These are phyloP conservation scores for Botryotinia narcissicola DNA, from an alignment of 2,329 filamentous ascomycete species.

Conservation along the genomic window DNA sequence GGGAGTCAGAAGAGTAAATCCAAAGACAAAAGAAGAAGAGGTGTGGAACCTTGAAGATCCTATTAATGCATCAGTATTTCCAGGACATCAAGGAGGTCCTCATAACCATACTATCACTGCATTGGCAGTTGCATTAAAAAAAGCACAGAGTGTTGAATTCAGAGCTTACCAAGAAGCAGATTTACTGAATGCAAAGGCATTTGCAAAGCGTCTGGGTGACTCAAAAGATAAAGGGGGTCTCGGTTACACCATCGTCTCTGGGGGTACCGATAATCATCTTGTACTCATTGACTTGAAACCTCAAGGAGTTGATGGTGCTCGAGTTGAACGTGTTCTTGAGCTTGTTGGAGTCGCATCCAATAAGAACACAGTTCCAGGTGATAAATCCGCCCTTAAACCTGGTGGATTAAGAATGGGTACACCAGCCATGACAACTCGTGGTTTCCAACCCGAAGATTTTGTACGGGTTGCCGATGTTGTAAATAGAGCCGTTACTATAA, in stretches of 20 bases:
- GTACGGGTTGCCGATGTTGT: conserved; percentile 81
- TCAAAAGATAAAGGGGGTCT: conserved; percentile 71
- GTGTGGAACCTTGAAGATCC: conserved; percentile 87
- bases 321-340: conserved; percentile 87
- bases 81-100: conserved; percentile 94
- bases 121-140: conserved; percentile 88
- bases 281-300: conserved; percentile 90
- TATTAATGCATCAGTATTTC: conserved; percentile 97
- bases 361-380: conserved; percentile 97
- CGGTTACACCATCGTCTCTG: conserved; percentile 86
- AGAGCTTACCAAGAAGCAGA: conserved; percentile 89
- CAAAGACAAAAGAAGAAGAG: conserved; percentile 82
- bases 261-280: conserved; percentile 96
- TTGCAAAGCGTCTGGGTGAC: conserved; percentile 64
- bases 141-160: conserved; percentile 87
- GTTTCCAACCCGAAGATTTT: conserved; percentile 89
- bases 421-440: conserved; percentile 95
- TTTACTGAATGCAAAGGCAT: conserved; percentile 84
- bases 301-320: conserved; percentile 80
- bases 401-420: conserved; percentile 93
- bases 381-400: conserved; percentile 88
- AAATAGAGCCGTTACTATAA: conserved; percentile 77
- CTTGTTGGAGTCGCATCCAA: conserved; percentile 95
- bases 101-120: conserved; percentile 99
- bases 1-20: conserved; percentile 77